A percentile compares a stretch with the other conserved stretches of the same genome.
Evolutionary conservation across 305 asterid genomes (phyloP).

Genomic region (Andrographis paniculata): DNA sequence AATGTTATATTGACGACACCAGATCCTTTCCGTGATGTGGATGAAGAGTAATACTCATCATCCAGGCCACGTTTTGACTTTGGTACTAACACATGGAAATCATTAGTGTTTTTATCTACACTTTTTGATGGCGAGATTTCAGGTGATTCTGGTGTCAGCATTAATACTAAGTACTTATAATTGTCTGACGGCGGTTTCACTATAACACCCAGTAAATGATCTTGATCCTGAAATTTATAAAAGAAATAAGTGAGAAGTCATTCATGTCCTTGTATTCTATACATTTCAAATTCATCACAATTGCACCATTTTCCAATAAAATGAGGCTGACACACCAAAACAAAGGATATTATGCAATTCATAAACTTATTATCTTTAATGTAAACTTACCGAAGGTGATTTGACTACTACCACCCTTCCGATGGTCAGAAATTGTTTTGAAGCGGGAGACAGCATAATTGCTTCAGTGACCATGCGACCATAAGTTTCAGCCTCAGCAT

Average conservation of each 20-base stretch:
- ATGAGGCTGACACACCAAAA: too few species aligned
- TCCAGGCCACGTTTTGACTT: conserved; percentile 90
- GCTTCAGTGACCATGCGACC: conserved; percentile 49
- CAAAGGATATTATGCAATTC: conserved; percentile 9
- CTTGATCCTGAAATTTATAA: conserved; percentile 64
- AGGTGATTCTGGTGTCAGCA: conserved; percentile 77
- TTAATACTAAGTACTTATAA: conserved; percentile 69
- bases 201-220: conserved; percentile 90
- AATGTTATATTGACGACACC: conserved; percentile 66
- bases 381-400: conserved; percentile 61
- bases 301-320: too few species aligned
- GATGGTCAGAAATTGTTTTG: conserved; percentile 55
- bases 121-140: conserved; percentile 34
- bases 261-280: conserved; percentile 5
- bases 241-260: conserved; percentile 10
- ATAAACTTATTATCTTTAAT: conserved; percentile 6
- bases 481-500: conserved; percentile 58
- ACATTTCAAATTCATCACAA: not conserved
- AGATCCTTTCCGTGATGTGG: conserved; percentile 70
- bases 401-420: conserved; percentile 93
- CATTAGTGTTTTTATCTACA: conserved; percentile 38
- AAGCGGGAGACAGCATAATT: conserved; percentile 61
- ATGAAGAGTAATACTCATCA: conserved; percentile 70
- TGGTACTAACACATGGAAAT: conserved; percentile 70
- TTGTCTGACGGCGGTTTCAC: conserved; percentile 66